Evolutionary conservation across 140 eudicot genomes (phyloP).

Genomic region (Stevia rebaudiana): DNA sequence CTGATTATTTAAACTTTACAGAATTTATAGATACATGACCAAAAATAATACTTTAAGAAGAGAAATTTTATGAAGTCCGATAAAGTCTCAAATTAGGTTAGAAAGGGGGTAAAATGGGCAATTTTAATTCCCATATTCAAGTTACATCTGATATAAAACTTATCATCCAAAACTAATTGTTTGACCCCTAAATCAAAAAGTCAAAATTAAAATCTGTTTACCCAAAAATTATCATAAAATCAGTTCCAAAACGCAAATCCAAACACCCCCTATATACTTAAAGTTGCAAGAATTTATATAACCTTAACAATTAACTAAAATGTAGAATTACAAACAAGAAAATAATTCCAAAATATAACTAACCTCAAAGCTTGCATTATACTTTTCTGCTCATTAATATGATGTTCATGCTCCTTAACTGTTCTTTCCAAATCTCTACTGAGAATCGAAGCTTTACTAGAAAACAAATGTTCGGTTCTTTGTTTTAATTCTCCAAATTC

Average conservation of each 20-base stretch:
- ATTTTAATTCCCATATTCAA: no score
- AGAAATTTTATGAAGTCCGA: no score
- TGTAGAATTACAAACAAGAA: background rate
- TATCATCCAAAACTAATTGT: no score
- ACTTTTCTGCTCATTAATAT: slow-evolving; percentile 74
- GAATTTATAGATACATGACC: no score
- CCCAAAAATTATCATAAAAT: background rate
- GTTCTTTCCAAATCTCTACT: slow-evolving; percentile 58
- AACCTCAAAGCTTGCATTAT: slow-evolving; percentile 93
- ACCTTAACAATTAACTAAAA: background rate
- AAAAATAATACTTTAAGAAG: no score
- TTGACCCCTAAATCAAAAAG: no score
- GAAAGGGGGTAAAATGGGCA: no score
- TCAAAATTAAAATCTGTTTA: background rate
- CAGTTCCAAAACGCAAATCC: background rate
- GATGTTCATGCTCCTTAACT: slow-evolving; percentile 55
- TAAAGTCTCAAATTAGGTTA: no score
- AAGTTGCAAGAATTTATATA: background rate
- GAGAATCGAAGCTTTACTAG: slow-evolving; percentile 62
- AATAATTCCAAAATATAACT: slow-evolving; percentile 9
- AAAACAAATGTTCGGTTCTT: slow-evolving; percentile 64
- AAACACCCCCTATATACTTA: background rate
- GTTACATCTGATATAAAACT: no score
- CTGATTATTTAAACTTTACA: no score
- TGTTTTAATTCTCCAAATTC: slow-evolving; percentile 83